Evolutionary conservation across 371 early-diverging fungal genomes (phyloP).

Genomic region (Smittium mucronatum): DNA sequence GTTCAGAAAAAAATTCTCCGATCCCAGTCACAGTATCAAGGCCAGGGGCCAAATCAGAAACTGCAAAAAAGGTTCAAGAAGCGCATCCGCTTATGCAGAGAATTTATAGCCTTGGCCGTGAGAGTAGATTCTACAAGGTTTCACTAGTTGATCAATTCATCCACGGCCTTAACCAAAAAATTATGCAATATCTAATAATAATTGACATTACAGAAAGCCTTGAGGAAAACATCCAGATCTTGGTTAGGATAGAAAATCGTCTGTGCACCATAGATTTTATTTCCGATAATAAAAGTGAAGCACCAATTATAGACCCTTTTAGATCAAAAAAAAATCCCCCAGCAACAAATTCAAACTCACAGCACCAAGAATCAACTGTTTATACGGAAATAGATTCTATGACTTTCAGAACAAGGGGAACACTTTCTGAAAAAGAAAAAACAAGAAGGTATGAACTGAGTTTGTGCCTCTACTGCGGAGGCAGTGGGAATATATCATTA

Average conservation of each 20-base stretch:
- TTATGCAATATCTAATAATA: conserved; percentile 5
- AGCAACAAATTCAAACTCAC: background rate
- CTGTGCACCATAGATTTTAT: background rate
- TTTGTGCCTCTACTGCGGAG: background rate
- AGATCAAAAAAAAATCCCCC: background rate
- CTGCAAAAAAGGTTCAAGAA: conserved; percentile 5
- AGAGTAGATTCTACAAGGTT: conserved; percentile 4
- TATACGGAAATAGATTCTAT: conserved; percentile 5
- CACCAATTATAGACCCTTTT: background rate
- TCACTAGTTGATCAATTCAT: conserved; percentile 4
- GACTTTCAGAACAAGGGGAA: background rate
- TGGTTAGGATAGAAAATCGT: conserved; percentile 3
- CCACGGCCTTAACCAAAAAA: background rate
- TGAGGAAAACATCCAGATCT: background rate
- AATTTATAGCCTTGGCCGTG: background rate
- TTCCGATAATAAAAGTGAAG: background rate
- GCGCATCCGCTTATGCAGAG: conserved; percentile 1
- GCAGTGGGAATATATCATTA: background rate
- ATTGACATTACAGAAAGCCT: background rate
- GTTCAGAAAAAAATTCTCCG: no score
- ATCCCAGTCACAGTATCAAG: no score
- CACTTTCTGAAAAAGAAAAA: conserved; percentile 3
- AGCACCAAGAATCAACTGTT: background rate
- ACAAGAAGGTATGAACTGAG: background rate
- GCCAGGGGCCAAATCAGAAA: no score